Evolutionary conservation across 1,139 yeast genomes (phyloP).

Genomic region (Meyerozyma athensensis): DNA sequence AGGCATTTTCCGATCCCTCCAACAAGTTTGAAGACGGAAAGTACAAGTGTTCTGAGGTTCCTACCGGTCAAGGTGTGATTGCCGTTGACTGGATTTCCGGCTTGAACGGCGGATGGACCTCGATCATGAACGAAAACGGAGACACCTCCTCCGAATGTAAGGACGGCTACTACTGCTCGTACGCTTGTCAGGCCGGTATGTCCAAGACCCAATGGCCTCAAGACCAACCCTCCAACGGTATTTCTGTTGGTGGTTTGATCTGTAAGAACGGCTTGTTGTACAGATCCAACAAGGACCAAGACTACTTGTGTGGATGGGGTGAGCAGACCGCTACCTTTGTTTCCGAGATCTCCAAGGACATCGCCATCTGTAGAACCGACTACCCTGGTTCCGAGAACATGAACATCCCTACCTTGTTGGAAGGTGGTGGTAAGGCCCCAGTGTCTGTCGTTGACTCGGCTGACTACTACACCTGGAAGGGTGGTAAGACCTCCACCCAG

Average conservation of each 20-base stretch:
- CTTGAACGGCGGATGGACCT: slow-evolving; percentile 67
- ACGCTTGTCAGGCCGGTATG: slow-evolving; percentile 89
- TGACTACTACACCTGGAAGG: slow-evolving; percentile 61
- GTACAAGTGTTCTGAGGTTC: slow-evolving; percentile 55
- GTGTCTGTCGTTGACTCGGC: slow-evolving; percentile 64
- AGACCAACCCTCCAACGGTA: slow-evolving; percentile 66
- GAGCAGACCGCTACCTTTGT: slow-evolving; percentile 55
- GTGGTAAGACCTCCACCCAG: slow-evolving; percentile 67
- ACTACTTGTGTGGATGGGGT: slow-evolving; percentile 79
- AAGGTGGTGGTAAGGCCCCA: slow-evolving; percentile 53
- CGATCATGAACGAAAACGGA: slow-evolving; percentile 60
- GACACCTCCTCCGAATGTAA: slow-evolving; percentile 63
- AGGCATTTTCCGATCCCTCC: slow-evolving; percentile 47
- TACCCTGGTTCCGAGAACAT: slow-evolving; percentile 88
- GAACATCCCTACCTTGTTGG: slow-evolving; percentile 73
- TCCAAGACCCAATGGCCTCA: slow-evolving; percentile 87
- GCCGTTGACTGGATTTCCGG: slow-evolving; percentile 51
- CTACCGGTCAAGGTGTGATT: slow-evolving; percentile 71
- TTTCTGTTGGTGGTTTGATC: slow-evolving; percentile 72
- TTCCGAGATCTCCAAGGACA: slow-evolving; percentile 49
- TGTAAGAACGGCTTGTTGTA: slow-evolving; percentile 68
- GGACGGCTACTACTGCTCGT: slow-evolving; percentile 77
- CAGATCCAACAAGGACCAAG: slow-evolving; percentile 54
- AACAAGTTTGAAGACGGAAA: slow-evolving; percentile 60
- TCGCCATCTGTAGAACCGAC: slow-evolving; percentile 81